A percentile compares a stretch with the other conserved stretches of the same genome.
phyloP scores from a whole-genome alignment of 768 basidiomycete species.

The Tephrocybe sp. region DNA sequence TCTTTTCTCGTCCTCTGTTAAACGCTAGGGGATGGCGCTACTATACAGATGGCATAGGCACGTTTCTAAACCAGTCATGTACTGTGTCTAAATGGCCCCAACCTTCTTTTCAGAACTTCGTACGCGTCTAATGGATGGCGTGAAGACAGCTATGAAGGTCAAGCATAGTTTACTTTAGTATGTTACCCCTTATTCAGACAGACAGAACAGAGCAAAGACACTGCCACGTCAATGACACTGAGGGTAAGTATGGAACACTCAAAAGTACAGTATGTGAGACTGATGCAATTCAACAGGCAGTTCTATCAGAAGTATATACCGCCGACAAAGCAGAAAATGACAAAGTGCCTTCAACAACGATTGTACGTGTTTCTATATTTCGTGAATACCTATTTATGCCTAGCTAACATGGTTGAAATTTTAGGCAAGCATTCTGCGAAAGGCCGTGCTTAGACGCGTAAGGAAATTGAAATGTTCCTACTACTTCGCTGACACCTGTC shows the following conservation, averaged over 20 bases:
- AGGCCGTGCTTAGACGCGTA: slow-evolving; percentile 58
- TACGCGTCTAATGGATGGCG: slow-evolving; percentile 43
- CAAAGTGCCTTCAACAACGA: slow-evolving; percentile 42
- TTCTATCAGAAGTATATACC: slow-evolving; percentile 66
- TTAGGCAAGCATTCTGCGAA: slow-evolving; percentile 47
- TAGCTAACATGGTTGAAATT: slow-evolving; percentile 3
- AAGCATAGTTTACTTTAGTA: slow-evolving; percentile 2
- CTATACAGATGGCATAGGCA: slow-evolving; percentile 10
- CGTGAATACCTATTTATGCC: neutral
- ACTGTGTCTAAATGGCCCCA: neutral
- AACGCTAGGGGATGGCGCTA: slow-evolving; percentile 5
- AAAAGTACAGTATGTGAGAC: neutral
- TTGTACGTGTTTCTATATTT: slow-evolving; percentile 28
- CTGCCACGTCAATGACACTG: slow-evolving; percentile 52
- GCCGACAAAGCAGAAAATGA: slow-evolving; percentile 54
- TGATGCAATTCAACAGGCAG: slow-evolving; percentile 39
- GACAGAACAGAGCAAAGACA: slow-evolving; percentile 48
- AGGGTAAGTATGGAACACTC: slow-evolving; percentile 38
- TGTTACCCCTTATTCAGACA: slow-evolving; percentile 1
- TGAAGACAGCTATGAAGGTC: slow-evolving; percentile 73
- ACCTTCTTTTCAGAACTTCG: slow-evolving; percentile 43
- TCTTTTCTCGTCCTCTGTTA: neutral
- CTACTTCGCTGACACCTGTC: neutral
- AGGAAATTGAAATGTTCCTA: slow-evolving; percentile 21
- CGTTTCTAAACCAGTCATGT: neutral